phyloP scores from a whole-genome alignment of 805 yeast genomes.

The Hanseniaspora vineae region DNA sequence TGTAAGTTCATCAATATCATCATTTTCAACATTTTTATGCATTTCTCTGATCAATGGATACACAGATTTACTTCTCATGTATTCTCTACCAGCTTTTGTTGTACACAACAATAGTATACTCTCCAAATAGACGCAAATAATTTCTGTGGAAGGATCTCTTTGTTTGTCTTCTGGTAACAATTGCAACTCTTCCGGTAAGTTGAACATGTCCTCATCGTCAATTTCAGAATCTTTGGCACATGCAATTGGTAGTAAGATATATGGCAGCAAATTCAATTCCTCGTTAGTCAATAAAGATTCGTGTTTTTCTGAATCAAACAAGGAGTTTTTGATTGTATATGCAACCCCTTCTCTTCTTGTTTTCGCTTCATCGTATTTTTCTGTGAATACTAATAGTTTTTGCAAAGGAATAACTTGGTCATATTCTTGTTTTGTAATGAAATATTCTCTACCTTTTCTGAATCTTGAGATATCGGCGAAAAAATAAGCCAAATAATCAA shows the following conservation, averaged over 20 bases:
- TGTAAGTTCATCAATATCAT: conserved; percentile 50
- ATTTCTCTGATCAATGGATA: conserved; percentile 81
- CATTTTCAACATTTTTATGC: conserved; percentile 43
- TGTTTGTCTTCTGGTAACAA: conserved; percentile 59
- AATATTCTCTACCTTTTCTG: conserved; percentile 59
- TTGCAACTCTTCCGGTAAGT: conserved; percentile 81
- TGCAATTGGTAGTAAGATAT: conserved; percentile 68
- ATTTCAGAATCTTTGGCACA: conserved; percentile 57
- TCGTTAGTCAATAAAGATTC: conserved; percentile 43
- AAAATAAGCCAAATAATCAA: conserved; percentile 73
- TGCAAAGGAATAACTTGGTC: conserved; percentile 69
- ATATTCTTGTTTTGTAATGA: conserved; percentile 56
- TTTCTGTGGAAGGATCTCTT: conserved; percentile 59
- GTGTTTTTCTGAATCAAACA: conserved; percentile 70
- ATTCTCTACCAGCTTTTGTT: conserved; percentile 59
- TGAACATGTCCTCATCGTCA: conserved; percentile 74
- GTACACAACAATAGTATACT: conserved; percentile 69
- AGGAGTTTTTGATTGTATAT: conserved; percentile 77
- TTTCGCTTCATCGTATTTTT: conserved; percentile 53
- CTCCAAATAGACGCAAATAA: conserved; percentile 65
- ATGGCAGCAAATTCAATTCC: conserved; percentile 64
- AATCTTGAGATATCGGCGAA: conserved; percentile 85
- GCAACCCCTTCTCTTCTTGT: conserved; percentile 87
- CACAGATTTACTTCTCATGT: conserved; percentile 66
- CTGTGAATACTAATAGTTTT: conserved; percentile 74